Base-by-base conservation (phyloP, 2,329 filamentous ascomycete species). In the Fusarium mexicanum region DNA sequence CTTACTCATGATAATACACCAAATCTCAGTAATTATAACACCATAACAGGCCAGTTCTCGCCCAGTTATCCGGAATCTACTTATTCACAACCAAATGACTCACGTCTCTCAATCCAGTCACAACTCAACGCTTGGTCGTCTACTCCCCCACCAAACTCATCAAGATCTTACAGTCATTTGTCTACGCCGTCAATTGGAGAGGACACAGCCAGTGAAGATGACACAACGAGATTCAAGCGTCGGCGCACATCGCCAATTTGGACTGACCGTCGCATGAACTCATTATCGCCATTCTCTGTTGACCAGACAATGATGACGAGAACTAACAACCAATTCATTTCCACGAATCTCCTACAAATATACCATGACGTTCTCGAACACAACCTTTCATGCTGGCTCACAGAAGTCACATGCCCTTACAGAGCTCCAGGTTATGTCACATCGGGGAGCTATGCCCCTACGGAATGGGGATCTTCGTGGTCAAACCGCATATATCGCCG, bases 311-410 rank as follows among this genome's bases (percentile, higher is more conserved):
- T 78, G 74, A 78, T 78, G 64, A 64, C 62, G 9, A 72, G 71
- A 20, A 76, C 76, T 24, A 77, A 77, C 46, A 77, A 72, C 51
- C 67, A 77, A 6, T 74, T 71, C 61, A 77, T 77, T 26, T 76
- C 76, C 7, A 66, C 72, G 20, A 77, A 76, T 50, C 64, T 77
- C 1, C 55, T 77, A 3, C 74, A 77, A 38, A 77, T 77, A 5
- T 77, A 77, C 24, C 76, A 77, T 47, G 76, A 77, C 35, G 76
- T 77, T 8, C 67, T 77, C 10, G 76, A 77, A 50, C 74, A 77
- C 14, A 77, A 77, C 26, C 74, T 77, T 9, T 75, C 74, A 5
- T 77, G 76, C 31, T 77, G 76, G 76, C 33, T 77, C 26, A 78
- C 76, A 1, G 76, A 77, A 47, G 74, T 74, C 10, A 77, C 76